Evolutionary conservation across 2,329 filamentous ascomycete species (phyloP).

Genomic region (Alternaria tenuissima): DNA sequence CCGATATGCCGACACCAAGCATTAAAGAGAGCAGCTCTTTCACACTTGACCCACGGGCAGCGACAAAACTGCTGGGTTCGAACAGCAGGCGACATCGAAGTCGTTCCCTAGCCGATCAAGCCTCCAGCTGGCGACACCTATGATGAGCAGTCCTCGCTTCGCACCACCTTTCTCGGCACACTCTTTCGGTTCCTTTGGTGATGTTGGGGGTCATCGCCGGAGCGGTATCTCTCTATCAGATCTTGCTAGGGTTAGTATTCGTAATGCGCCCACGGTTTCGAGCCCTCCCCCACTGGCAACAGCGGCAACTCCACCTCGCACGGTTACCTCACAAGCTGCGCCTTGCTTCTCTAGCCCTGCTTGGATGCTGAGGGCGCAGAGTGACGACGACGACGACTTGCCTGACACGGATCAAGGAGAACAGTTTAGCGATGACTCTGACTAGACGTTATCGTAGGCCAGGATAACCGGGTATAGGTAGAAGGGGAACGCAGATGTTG

Average conservation of each 20-base stretch:
- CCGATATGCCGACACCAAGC: too few relatives aligned
- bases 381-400: neutral
- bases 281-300: neutral
- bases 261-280: neutral
- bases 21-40: neutral
- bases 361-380: neutral
- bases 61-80: neutral
- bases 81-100: neutral
- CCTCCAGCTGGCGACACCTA: neutral
- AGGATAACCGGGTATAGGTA: neutral
- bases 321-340: neutral
- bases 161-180: neutral
- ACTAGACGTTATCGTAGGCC: neutral
- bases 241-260: neutral
- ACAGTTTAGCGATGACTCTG: neutral
- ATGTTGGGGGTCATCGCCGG: neutral
- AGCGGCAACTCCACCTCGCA: neutral
- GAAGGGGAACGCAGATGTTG: neutral
- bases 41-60: neutral
- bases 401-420: neutral
- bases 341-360: neutral
- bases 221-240: neutral
- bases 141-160: neutral
- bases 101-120: neutral
- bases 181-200: neutral